Evolutionary conservation across 257 asterid genomes (phyloP).

Genomic region (Coffea canephora): DNA sequence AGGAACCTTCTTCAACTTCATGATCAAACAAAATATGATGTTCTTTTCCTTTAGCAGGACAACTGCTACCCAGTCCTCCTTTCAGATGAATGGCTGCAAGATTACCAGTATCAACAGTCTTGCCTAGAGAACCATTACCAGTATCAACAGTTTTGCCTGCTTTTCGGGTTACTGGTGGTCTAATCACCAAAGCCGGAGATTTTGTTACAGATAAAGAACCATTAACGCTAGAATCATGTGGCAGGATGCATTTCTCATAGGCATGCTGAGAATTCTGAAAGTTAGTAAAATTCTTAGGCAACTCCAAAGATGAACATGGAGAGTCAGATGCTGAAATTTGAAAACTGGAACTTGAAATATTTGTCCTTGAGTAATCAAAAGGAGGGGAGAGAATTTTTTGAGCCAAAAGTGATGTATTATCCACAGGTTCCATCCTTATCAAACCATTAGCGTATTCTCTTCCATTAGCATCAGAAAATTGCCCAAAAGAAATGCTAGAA

Average conservation of each 20-base stretch:
- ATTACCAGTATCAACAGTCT: slow-evolving; percentile 28
- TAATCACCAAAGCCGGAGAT: slow-evolving; percentile 64
- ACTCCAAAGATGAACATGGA: slow-evolving; percentile 25
- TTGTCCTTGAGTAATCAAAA: slow-evolving; percentile 30
- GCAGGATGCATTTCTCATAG: slow-evolving; percentile 32
- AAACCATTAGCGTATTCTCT: slow-evolving; percentile 33
- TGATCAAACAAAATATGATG: slow-evolving; percentile 25
- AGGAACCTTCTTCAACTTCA: slow-evolving; percentile 32
- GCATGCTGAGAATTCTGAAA: slow-evolving; percentile 30
- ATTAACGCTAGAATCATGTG: slow-evolving; percentile 32
- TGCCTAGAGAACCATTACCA: slow-evolving; percentile 21
- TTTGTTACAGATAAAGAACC: slow-evolving; percentile 43
- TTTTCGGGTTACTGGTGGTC: slow-evolving; percentile 51
- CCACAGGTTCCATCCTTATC: slow-evolving; percentile 29
- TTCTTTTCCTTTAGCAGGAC: slow-evolving; percentile 38
- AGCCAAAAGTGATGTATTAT: slow-evolving; percentile 37
- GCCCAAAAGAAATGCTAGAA: slow-evolving; percentile 34
- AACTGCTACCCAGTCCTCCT: slow-evolving; percentile 29
- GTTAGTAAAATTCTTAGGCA: slow-evolving; percentile 26
- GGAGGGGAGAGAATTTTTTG: slow-evolving; percentile 41
- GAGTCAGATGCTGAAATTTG: slow-evolving; percentile 36
- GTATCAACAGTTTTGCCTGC: slow-evolving; percentile 23
- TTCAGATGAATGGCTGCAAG: slow-evolving; percentile 23
- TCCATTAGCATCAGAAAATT: slow-evolving; percentile 32
- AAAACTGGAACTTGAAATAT: slow-evolving; percentile 26